These are phyloP conservation scores for Asterophora parasitica DNA, from an alignment of 768 basidiomycete genomes.

Conservation along the genomic window DNA sequence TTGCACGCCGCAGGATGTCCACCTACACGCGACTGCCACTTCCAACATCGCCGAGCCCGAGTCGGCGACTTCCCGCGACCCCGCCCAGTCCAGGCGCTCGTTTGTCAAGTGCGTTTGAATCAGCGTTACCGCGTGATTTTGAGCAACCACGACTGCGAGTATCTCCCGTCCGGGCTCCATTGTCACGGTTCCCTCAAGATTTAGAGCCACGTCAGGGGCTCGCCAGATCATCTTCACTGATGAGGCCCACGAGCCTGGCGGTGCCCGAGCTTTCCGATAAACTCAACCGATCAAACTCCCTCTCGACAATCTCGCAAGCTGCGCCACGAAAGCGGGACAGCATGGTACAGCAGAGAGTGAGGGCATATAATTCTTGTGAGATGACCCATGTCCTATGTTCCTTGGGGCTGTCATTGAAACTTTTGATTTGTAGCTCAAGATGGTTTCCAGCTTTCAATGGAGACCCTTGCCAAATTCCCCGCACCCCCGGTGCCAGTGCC, in stretches of 20 bases:
- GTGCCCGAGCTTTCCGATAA: constrained; percentile 1
- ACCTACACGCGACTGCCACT: constrained; percentile 2
- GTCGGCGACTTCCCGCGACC: constrained; percentile 4
- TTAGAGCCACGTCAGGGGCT: not conserved
- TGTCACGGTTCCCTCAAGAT: constrained; percentile 1
- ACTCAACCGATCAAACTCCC: constrained; percentile 7
- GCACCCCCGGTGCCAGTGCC: constrained; percentile 28
- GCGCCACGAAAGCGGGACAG: constrained; percentile 28
- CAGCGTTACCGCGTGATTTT: constrained; percentile 3
- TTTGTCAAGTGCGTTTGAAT: constrained; percentile 9
- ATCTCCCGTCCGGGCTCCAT: not conserved
- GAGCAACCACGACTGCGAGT: not conserved
- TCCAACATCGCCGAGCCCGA: constrained; percentile 1
- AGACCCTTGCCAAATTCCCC: constrained; percentile 33
- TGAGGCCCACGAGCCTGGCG: not conserved
- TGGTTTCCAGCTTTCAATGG: constrained; percentile 16
- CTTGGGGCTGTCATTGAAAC: not conserved
- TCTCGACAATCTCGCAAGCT: constrained; percentile 7
- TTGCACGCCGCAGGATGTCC: constrained; percentile 1
- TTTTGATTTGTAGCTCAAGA: constrained; percentile 8
- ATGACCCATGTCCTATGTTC: not conserved
- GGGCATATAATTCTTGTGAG: constrained; percentile 24
- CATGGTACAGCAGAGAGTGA: constrained; percentile 31
- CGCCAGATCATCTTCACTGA: constrained; percentile 9
- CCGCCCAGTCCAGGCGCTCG: constrained; percentile 1